Evolutionary conservation across 176 grass and related monocot species (phyloP), one percentile per base, ranked within the genome.

Genomic region (Elymus sibiricus): DNA sequence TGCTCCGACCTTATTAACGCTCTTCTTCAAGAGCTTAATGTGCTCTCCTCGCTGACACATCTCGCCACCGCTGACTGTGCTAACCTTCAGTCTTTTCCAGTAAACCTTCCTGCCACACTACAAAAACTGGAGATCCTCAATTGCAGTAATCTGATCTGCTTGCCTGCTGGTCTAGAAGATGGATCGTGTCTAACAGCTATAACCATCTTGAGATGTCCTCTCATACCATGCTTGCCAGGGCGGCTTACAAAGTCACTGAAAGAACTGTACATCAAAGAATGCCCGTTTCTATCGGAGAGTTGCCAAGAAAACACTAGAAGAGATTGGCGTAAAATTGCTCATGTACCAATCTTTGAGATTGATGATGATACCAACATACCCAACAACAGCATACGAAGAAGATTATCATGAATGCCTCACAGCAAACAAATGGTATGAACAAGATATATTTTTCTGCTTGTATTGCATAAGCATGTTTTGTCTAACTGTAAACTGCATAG

Each of bases 231-330:
- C 43, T 90, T 94, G 51, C 92, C 94, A 37, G 38, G 77, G 28
- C 40, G 72, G 34, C 83, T 97, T 38, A 86, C 94, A 38, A 27
- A 37, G 24, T 77, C 43, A 37, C 16, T 94, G 65, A 83, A 86
- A 82, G 94, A 94, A 46, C 19, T 94, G 32, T 77, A 87, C 53
- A 87, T 97, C 59, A 85, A 44, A 82, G 88, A 90, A 85, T 97
- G 90, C 42, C 90, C 86, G 4, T 56, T 87, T 62, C 53, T 97
- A 63, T 69, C 35, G 5, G 16, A 82, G 14, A 83, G 80, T 74
- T 94, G 87, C 63, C 87, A 87, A 42, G 70, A 88, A 71, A 75
- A 27, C 7, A 17, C 64, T 44, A 87, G 79, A 55, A 44, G 59
- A 62, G 88, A 92, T 84, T 90, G 85, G 85, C 74, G 28, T 35